phyloP scores from a whole-genome alignment of 768 basidiomycete species.

The Gyrodon lividus region DNA sequence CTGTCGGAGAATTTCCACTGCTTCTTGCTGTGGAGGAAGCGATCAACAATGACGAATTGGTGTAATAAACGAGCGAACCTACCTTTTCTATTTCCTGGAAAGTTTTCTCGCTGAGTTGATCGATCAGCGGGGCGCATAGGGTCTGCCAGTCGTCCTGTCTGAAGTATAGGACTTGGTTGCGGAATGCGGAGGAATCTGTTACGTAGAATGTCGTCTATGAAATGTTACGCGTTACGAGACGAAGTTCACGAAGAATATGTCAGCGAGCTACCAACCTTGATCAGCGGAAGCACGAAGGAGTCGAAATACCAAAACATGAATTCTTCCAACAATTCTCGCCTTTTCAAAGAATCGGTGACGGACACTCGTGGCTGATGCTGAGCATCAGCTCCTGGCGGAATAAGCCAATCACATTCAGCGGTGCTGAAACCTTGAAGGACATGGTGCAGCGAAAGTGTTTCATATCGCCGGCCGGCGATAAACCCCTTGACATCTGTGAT shows the following conservation, averaged over 20 bases:
- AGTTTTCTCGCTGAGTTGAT: constrained; percentile 65
- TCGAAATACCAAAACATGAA: constrained; percentile 96
- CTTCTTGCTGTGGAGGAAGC: constrained; percentile 52
- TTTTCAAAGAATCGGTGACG: constrained; percentile 69
- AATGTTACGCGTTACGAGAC: not conserved
- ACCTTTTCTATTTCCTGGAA: constrained; percentile 75
- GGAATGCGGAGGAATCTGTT: constrained; percentile 85
- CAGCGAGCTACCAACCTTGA: constrained; percentile 55
- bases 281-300: constrained; percentile 72
- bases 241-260: not conserved
- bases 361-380: constrained; percentile 48
- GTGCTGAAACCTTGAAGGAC: constrained; percentile 75
- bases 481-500: constrained; percentile 68
- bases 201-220: constrained; percentile 87
- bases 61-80: not conserved
- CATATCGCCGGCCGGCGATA: constrained; percentile 74
- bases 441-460: constrained; percentile 73
- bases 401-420: constrained; percentile 79
- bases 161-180: constrained; percentile 85
- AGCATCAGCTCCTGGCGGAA: constrained; percentile 40
- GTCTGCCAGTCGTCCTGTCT: constrained; percentile 92
- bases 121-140: constrained; percentile 78
- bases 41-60: not conserved
- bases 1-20: constrained; percentile 63
- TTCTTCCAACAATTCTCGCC: constrained; percentile 80